phyloP scores from a whole-genome alignment of 1,284 basidiomycete genomes.

The Agroathelia rolfsii region DNA sequence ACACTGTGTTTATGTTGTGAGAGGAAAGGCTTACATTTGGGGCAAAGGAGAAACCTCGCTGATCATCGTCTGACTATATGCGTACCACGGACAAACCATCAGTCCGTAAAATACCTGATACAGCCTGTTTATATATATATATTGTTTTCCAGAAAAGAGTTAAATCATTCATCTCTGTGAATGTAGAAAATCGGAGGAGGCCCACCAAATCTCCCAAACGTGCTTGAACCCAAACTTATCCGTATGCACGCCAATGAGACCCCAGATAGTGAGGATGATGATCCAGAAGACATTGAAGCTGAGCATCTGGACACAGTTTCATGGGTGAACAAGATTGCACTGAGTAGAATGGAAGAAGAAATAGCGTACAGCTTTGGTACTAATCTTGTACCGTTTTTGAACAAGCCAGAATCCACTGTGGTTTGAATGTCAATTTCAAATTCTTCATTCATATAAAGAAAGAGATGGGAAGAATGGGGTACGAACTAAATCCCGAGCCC shows the following conservation, averaged over 20 bases:
- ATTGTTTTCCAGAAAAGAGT: constrained; percentile 2
- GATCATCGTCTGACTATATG: constrained; percentile 79
- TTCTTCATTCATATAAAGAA: no score
- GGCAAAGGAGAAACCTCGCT: constrained; percentile 70
- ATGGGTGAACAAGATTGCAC: constrained; percentile 5
- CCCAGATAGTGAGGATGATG: constrained; percentile 64
- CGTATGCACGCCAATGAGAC: constrained; percentile 68
- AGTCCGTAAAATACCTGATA: constrained; percentile 70
- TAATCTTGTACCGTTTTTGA: constrained; percentile 61
- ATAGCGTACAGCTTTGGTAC: constrained; percentile 55
- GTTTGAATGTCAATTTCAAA: constrained; percentile 5
- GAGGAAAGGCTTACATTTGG: constrained; percentile 42
- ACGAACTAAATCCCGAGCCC: constrained; percentile 66
- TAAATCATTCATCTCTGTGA: no score
- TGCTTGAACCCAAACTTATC: constrained; percentile 73
- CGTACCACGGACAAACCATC: constrained; percentile 79
- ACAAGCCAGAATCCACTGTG: constrained; percentile 65
- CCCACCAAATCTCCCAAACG: constrained; percentile 70
- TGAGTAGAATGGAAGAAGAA: not conserved
- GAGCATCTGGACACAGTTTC: constrained; percentile 41
- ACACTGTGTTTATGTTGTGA: constrained; percentile 13
- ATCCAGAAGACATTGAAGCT: constrained; percentile 69
- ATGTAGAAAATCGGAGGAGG: not conserved
- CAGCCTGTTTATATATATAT: constrained; percentile 28
- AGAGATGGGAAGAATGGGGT: not conserved